A percentile compares a stretch with the other conserved stretches of the same genome.
Evolutionary conservation across 148 eudicot genomes (phyloP).

Genomic region (Drosera capensis): DNA sequence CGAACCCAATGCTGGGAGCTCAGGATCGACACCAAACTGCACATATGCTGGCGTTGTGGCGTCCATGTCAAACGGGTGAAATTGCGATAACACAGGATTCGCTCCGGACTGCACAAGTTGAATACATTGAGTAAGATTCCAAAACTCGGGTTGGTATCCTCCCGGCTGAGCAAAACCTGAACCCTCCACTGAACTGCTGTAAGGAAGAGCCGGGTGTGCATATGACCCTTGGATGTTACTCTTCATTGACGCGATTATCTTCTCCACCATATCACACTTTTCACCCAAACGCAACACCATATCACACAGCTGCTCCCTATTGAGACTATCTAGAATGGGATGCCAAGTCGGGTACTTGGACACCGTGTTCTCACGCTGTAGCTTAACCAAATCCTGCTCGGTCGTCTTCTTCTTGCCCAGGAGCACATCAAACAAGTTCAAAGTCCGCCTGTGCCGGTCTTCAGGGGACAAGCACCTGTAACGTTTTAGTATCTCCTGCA

Average conservation of each 20-base stretch:
- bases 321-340: constrained; percentile 1
- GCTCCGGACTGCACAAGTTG: too few species aligned
- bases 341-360: constrained; percentile 1
- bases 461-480: constrained; percentile 8
- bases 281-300: background rate
- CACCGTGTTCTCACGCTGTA: background rate
- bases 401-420: constrained; percentile 6
- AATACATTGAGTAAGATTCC: too few species aligned
- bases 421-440: constrained; percentile 8
- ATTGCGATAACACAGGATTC: too few species aligned
- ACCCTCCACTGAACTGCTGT: background rate
- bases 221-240: background rate
- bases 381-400: background rate
- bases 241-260: background rate
- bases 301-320: background rate
- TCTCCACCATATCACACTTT: background rate
- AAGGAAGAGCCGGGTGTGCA: background rate
- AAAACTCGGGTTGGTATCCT: too few species aligned
- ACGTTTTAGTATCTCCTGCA: constrained; percentile 5
- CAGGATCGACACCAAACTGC: too few species aligned
- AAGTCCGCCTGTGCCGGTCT: constrained; percentile 5
- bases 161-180: background rate
- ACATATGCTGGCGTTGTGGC: too few species aligned
- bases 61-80: too few species aligned
- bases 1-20: too few species aligned